A percentile compares a stretch with the other conserved stretches of the same genome.
These are phyloP conservation scores for Monilinia fructicola DNA, from an alignment of 2,329 filamentous ascomycete species.

Conservation along the genomic window DNA sequence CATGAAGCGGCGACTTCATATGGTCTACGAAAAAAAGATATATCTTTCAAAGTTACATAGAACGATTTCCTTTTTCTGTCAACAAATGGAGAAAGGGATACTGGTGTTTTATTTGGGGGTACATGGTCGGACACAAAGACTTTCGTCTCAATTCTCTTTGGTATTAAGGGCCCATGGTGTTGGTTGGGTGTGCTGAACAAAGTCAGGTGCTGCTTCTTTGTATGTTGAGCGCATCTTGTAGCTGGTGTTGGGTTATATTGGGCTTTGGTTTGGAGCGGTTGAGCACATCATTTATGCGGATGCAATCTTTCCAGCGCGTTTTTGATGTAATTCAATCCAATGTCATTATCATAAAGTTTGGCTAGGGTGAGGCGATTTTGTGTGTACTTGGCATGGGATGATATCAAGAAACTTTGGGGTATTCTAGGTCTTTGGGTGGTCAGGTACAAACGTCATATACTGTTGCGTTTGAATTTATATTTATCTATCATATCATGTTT, in stretches of 20 bases:
- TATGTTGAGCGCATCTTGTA: conserved; percentile 33
- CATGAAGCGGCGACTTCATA: conserved; percentile 42
- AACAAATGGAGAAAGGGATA: conserved; percentile 30
- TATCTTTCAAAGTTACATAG: conserved; percentile 39
- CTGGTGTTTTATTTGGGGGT: conserved; percentile 37
- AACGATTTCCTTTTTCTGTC: conserved; percentile 39
- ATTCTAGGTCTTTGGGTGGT: conserved; percentile 17
- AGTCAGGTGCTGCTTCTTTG: conserved; percentile 33
- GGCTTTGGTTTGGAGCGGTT: conserved; percentile 34
- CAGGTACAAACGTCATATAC: conserved; percentile 22
- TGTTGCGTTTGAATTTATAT: background rate
- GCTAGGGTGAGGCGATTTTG: conserved; percentile 24
- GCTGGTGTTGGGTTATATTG: conserved; percentile 26
- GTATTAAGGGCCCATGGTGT: conserved; percentile 34
- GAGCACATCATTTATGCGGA: conserved; percentile 29
- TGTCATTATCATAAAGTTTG: conserved; percentile 26
- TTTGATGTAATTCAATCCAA: conserved; percentile 24
- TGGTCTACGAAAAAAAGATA: conserved; percentile 39
- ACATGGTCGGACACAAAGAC: conserved; percentile 38
- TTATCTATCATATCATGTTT: conserved; percentile 7
- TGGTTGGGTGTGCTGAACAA: conserved; percentile 34
- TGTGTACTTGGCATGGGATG: conserved; percentile 21
- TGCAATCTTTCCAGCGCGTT: conserved; percentile 34
- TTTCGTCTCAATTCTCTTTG: conserved; percentile 36
- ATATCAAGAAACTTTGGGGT: conserved; percentile 24